Conservation (phyloP, 306 rosid species). For the Comarum palustre region DNA sequence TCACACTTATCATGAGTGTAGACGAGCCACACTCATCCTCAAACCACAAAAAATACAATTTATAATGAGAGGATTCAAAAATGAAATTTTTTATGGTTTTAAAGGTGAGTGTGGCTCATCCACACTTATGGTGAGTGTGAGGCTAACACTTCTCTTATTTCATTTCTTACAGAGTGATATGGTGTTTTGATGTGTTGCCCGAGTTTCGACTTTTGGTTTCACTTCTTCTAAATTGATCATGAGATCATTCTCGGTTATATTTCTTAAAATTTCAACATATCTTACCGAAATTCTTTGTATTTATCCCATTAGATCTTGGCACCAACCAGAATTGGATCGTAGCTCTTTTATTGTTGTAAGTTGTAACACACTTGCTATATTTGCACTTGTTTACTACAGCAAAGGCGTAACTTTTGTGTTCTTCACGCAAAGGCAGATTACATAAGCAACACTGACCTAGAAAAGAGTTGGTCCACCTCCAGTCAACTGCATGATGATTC, state of each 20-base stretch:
- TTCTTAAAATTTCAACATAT: background rate
- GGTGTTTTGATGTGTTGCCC: no score
- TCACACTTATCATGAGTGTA: no score
- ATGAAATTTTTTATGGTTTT: no score
- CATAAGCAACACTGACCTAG: constrained; percentile 20
- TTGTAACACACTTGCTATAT: no score
- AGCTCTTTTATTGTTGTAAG: background rate
- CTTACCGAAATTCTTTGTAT: background rate
- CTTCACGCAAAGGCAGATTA: constrained; percentile 32
- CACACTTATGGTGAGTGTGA: no score
- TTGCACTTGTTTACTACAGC: no score
- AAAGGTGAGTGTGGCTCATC: no score
- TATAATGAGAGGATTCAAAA: no score
- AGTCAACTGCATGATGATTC: constrained; percentile 22
- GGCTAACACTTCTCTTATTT: no score
- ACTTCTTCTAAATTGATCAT: background rate
- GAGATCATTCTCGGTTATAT: background rate
- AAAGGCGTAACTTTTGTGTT: background rate
- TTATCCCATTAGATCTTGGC: background rate
- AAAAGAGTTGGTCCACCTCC: constrained; percentile 30
- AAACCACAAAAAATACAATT: no score
- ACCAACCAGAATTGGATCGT: constrained; percentile 14
- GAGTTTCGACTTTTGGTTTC: background rate
- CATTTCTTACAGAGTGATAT: no score
- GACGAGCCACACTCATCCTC: no score